Evolutionary conservation across 371 early-diverging fungal genomes (phyloP), one percentile per base, ranked within the genome.

Genomic region (Parasitella parasitica): DNA sequence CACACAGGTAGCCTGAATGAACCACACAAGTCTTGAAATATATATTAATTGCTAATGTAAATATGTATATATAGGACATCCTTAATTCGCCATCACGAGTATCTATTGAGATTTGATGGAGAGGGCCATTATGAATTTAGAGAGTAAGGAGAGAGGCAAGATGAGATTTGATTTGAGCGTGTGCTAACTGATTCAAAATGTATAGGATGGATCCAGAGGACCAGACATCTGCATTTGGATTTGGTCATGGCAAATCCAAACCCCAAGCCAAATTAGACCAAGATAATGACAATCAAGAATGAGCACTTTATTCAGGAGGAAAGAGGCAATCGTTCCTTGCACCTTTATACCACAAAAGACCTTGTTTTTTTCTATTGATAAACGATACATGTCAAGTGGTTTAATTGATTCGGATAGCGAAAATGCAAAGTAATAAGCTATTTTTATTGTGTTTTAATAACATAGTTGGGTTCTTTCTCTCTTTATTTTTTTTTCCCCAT

Each of bases 71-170:
- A 57, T 54, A 76, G 78, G 71, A 73, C 81, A 3, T 78, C 76
- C 15, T 58, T 86, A 59, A 82, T 86, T 66, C 81, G 87, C 66
- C 90, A 89, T 71, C 94, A 94, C 67, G 89, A 93, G 66, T 91
- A 83, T 57, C 65, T 93, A 18, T 65, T 93, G 64, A 82, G 89
- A 50, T 94, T 91, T 61, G 92, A 93, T 70, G 94, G 94, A 12
- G 88, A 92, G 75, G 94, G 94, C 6, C 86, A 85, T 54, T 93
- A 92, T 71, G 83, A 86, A 56, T 93, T 93, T 70, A 83, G 76
- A 72, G 67, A 74, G 75, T 76, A 73, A 67, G 60, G 57, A 43
- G 43, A 24, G 7, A 13, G 0, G 16, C 2, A 1, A 18, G n/a
- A n/a, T n/a, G n/a, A n/a, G n/a, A n/a, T n/a, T n/a, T n/a, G n/a